Evolutionary conservation across 441 rosid genomes (phyloP).

Genomic region (Populus hybrid): DNA sequence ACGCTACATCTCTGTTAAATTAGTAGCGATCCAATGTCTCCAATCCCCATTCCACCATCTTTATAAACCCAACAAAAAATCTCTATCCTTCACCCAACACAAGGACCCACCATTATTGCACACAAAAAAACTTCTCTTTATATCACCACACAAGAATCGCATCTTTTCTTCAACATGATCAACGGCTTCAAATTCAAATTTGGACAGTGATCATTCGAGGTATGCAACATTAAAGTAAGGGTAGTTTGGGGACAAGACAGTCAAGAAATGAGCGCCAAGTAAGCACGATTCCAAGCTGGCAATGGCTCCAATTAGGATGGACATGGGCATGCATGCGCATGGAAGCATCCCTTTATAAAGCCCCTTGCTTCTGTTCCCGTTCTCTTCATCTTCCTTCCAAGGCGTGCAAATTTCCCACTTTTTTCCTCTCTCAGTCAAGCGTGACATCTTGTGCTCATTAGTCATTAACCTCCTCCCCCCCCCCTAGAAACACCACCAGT

Average conservation of each 20-base stretch:
- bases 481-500: background rate
- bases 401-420: constrained; percentile 27
- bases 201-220: background rate
- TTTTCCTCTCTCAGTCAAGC: constrained; percentile 13
- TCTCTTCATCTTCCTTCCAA: constrained; percentile 24
- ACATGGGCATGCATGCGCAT: constrained; percentile 36
- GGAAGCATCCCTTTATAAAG: constrained; percentile 22
- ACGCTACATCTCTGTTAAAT: background rate
- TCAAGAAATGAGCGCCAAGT: constrained; percentile 22
- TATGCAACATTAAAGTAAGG: background rate
- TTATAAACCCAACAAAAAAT: background rate
- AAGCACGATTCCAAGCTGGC: constrained; percentile 33
- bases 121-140: background rate
- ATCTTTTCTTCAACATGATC: constrained; percentile 15
- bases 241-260: background rate
- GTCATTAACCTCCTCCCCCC: background rate
- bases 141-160: background rate
- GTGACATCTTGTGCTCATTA: constrained; percentile 32
- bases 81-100: background rate
- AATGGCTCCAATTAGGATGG: constrained; percentile 24
- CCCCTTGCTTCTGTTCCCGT: constrained; percentile 21
- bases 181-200: constrained; percentile 32
- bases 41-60: background rate
- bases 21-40: background rate
- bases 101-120: constrained; percentile 5